phyloP scores from a whole-genome alignment of 495 filamentous ascomycete genomes.

The Penicillium steckii region DNA sequence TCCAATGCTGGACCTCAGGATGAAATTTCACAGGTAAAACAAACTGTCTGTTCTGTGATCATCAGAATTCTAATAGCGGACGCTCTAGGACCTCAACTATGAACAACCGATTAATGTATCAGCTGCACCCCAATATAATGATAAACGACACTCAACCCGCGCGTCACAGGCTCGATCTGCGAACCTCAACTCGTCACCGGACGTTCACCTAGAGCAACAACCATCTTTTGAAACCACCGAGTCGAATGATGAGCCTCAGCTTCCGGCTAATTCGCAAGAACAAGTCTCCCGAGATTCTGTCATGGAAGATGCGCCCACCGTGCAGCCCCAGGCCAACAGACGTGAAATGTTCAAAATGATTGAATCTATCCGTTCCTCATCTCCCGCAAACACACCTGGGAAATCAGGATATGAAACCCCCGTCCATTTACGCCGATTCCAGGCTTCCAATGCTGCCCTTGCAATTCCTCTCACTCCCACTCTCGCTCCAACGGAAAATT shows the following conservation, averaged over 20 bases:
- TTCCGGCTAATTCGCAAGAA: slow-evolving; percentile 5
- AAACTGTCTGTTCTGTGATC: background rate
- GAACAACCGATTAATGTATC: no score
- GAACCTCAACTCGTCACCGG: slow-evolving; percentile 28
- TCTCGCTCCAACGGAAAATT: slow-evolving; percentile 35
- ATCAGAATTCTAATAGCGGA: background rate
- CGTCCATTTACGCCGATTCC: slow-evolving; percentile 29
- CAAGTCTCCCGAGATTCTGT: background rate
- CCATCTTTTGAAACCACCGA: slow-evolving; percentile 2
- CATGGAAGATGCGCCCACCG: background rate
- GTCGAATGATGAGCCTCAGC: slow-evolving; percentile 13
- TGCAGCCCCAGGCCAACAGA: slow-evolving; percentile 52
- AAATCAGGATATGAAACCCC: slow-evolving; percentile 39
- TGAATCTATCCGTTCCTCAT: slow-evolving; percentile 63
- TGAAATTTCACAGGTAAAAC: background rate
- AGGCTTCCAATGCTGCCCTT: slow-evolving; percentile 14
- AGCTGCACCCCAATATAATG: background rate
- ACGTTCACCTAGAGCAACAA: slow-evolving; percentile 12
- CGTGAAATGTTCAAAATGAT: slow-evolving; percentile 67
- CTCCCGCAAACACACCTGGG: slow-evolving; percentile 34
- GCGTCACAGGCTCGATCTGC: background rate
- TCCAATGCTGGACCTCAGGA: slow-evolving; percentile 29
- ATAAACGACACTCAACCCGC: background rate
- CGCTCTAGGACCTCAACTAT: no score
- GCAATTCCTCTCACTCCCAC: slow-evolving; percentile 49